These are phyloP conservation scores for Aspergillus spinulosporus DNA, from an alignment of 2,329 filamentous ascomycete species.

Conservation along the genomic window DNA sequence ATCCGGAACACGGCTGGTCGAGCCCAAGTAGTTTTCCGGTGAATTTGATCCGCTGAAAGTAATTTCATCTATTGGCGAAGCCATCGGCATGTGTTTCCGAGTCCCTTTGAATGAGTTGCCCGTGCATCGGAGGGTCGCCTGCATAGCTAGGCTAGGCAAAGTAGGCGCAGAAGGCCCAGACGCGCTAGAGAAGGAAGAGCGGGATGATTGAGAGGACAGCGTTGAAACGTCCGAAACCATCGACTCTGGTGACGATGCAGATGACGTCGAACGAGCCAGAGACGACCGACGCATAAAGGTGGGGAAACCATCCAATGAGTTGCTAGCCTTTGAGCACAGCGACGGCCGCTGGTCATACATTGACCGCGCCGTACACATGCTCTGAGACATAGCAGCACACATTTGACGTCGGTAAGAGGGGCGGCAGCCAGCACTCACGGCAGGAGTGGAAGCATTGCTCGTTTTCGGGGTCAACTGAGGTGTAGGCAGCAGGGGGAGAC, in stretches of 20 bases:
- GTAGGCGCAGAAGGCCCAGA: conserved; percentile 33
- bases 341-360: conserved; percentile 54
- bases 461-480: conserved; percentile 62
- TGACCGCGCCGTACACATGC: conserved; percentile 55
- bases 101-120: conserved; percentile 40
- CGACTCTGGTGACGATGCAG: conserved; percentile 60
- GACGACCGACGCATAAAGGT: conserved; percentile 51
- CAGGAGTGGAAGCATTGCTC: conserved; percentile 58
- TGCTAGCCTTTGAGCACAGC: conserved; percentile 38
- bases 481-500: conserved; percentile 60
- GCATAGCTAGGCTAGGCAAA: conserved; percentile 38
- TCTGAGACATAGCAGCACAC: conserved; percentile 60
- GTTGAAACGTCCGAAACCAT: conserved; percentile 62
- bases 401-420: conserved; percentile 57
- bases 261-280: conserved; percentile 54
- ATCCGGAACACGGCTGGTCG: conserved; percentile 32
- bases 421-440: conserved; percentile 56
- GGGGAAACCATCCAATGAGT: conserved; percentile 49
- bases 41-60: conserved; percentile 37
- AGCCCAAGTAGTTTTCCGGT: conserved; percentile 33
- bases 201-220: conserved; percentile 55
- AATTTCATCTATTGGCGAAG: conserved; percentile 41
- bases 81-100: conserved; percentile 38
- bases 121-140: conserved; percentile 43
- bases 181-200: conserved; percentile 51